Conservation (phyloP, 129 eudicot species). For the Deinandra increscens region DNA sequence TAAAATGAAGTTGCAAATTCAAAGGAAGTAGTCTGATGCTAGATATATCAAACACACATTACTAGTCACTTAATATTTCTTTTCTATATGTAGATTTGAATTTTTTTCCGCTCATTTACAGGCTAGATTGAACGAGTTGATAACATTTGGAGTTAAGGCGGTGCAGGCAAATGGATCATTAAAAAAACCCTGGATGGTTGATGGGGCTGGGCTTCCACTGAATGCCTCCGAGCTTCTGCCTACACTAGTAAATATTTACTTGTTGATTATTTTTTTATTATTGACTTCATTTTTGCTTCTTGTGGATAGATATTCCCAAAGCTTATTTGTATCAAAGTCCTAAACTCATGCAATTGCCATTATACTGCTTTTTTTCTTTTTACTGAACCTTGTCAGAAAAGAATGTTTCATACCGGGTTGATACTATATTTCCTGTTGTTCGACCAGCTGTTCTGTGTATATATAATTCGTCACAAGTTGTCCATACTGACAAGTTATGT, state of each 20-base stretch:
- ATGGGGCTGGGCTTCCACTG: conserved; percentile 93
- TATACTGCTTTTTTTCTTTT: background rate
- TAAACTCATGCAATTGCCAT: background rate
- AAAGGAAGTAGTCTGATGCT: background rate
- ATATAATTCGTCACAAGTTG: background rate
- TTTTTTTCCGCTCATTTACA: conserved; percentile 19
- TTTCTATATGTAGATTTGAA: background rate
- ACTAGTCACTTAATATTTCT: background rate
- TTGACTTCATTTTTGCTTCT: background rate
- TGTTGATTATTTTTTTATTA: background rate
- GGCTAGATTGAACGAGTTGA: conserved; percentile 91
- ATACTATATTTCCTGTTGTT: background rate
- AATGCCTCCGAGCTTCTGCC: conserved; percentile 85
- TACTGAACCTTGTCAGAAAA: background rate
- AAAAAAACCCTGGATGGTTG: conserved; percentile 86
- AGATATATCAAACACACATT: background rate
- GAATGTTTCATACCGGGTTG: background rate
- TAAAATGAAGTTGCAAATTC: background rate
- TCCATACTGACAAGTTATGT: conserved; percentile 11
- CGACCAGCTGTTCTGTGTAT: background rate
- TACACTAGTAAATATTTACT: conserved; percentile 49
- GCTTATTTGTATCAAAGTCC: background rate
- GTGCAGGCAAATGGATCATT: conserved; percentile 41
- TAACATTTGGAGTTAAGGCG: conserved; percentile 65
- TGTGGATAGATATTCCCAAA: background rate